Evolutionary conservation across 2,329 filamentous ascomycete genomes (phyloP), one percentile per base, ranked within the genome.

Genomic region (Westerdykella ornata): DNA sequence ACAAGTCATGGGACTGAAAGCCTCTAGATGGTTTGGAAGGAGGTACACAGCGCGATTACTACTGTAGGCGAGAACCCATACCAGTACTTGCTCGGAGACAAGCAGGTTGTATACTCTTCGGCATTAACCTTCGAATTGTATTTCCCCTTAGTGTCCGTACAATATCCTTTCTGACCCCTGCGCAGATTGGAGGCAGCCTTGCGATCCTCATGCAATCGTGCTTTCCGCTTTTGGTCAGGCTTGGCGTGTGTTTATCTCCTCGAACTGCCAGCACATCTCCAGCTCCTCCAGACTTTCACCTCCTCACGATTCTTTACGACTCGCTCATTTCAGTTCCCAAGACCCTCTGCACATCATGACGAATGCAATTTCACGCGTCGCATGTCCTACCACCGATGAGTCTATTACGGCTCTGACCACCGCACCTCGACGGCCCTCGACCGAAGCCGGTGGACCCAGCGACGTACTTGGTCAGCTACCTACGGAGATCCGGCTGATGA

Each of bases 401-500:
- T 20, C 3, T 11, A 39, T 30, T 16, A 14, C 22, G 14, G 22
- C 30, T 7, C 15, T 39, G 15, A 19, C 38, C 31, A 39, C 39
- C 11, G 31, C 30, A n/a, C 34, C 35, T 13, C 41, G 31, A 17
- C 28, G 15, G 15, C 18, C 14, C 4, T 13, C 22, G 2, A 19
- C 29, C 7, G 9, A 3, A n/a, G 16, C 13, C 33, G 31, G 36
- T 13, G 36, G 26, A 3, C 6, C 13, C 6, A 34, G 37, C 15
- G n/a, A 30, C 16, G 5, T 38, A 22, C 38, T 44, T 17, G 18
- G 38, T 12, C 29, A 17, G 32, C 44, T 51, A 9, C 47, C 51
- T 6, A 41, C 42, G 3, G 52, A 55, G 37, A 39, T 55, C 26
- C 53, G 49, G 6, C 38, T 54, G 11, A 48, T 51, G 44, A 51